Percentiles rank a stretch among this genome's conserved stretches.
Evolutionary conservation across 305 asterid species (phyloP).

Genomic region (Stenogyne calaminthoides): DNA sequence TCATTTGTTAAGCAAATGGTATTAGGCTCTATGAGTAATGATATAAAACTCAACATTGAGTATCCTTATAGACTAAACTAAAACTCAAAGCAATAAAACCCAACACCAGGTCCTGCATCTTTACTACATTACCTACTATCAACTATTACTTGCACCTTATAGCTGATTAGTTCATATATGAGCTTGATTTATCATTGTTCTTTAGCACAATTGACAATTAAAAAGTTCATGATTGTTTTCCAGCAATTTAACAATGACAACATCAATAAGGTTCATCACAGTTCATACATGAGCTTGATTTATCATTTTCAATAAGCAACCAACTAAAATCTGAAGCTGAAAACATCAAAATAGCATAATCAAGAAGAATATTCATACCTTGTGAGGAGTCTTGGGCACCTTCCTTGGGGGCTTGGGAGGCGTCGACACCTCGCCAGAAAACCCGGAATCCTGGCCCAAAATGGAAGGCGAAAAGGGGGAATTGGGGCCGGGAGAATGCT

Average conservation of each 20-base stretch:
- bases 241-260: not conserved
- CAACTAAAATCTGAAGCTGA: not conserved
- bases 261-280: not conserved
- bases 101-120: not conserved
- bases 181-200: not conserved
- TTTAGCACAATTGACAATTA: not conserved
- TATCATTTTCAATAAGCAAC: not conserved
- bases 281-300: slow-evolving; percentile 5
- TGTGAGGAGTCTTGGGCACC: slow-evolving; percentile 96
- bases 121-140: not conserved
- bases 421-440: slow-evolving; percentile 60
- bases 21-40: not conserved
- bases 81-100: not conserved
- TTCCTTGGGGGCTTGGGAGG: slow-evolving; percentile 98
- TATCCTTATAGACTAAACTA: not conserved
- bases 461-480: slow-evolving; percentile 85
- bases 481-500: slow-evolving; percentile 68
- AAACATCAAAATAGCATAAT: not conserved
- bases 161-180: slow-evolving; percentile 9
- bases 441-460: slow-evolving; percentile 61
- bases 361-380: slow-evolving; percentile 54
- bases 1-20: not conserved
- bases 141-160: not conserved
- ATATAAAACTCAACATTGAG: not conserved
- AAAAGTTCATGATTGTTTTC: not conserved